A percentile compares a stretch with the other conserved stretches of the same genome.
Evolutionary conservation across 176 grass and related monocot genomes (phyloP).

Genomic region (Guadua angustifolia): DNA sequence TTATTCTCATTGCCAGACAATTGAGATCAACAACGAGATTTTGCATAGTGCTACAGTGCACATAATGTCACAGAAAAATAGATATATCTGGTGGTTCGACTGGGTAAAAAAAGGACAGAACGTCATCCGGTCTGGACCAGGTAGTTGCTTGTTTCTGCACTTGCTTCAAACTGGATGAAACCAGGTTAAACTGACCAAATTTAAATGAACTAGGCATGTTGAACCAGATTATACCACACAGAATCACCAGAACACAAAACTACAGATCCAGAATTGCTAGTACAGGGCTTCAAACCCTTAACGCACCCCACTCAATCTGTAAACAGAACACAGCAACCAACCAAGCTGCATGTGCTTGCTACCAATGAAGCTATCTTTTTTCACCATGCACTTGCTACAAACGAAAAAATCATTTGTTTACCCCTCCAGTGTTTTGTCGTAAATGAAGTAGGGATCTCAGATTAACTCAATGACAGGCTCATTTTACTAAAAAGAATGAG

Average conservation of each 20-base stretch:
- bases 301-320: background rate
- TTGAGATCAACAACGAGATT: no score
- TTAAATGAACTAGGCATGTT: background rate
- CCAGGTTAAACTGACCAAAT: background rate
- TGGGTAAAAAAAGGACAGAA: background rate
- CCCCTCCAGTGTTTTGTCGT: background rate
- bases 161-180: slow-evolving; percentile 5
- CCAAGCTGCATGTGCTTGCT: background rate
- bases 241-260: background rate
- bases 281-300: background rate
- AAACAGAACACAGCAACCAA: background rate
- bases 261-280: background rate
- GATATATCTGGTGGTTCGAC: background rate
- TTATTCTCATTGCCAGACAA: no score
- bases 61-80: no score
- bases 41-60: no score
- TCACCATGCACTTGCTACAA: background rate
- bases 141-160: background rate
- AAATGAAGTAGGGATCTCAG: background rate
- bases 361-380: background rate
- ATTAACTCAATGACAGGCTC: no score
- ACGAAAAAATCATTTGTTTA: background rate
- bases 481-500: no score
- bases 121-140: background rate
- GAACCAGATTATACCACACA: background rate